A percentile compares a stretch with the other conserved stretches of the same genome.
These are phyloP conservation scores for Phytophthora parvispora DNA, from an alignment of 352 stramenopile species.

Conservation along the genomic window DNA sequence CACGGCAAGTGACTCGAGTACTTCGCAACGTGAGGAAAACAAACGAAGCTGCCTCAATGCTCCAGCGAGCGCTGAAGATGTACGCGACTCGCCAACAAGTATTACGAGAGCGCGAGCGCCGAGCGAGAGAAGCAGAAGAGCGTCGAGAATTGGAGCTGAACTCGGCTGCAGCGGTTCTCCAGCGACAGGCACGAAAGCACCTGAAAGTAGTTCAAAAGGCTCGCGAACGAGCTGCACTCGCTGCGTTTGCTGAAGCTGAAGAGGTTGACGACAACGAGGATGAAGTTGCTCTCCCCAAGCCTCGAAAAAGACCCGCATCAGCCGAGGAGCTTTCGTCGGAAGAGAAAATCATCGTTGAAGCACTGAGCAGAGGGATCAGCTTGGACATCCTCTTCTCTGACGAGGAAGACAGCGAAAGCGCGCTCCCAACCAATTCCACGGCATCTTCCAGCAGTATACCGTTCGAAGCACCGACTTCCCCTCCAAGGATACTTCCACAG, in stretches of 20 bases:
- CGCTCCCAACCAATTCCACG: conserved; percentile 11
- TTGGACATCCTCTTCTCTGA: conserved; percentile 73
- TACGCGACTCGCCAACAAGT: conserved; percentile 37
- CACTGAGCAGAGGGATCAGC: conserved; percentile 50
- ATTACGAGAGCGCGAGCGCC: conserved; percentile 26
- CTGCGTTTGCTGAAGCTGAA: conserved; percentile 27
- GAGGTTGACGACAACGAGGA: conserved; percentile 20
- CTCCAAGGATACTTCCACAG: conserved; percentile 11
- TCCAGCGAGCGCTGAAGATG: conserved; percentile 48
- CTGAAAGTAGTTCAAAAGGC: conserved; percentile 28
- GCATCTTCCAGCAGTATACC: conserved; percentile 14
- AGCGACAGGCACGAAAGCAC: conserved; percentile 54
- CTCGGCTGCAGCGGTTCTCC: conserved; percentile 53
- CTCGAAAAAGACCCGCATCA: background rate
- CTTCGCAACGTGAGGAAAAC: conserved; percentile 20
- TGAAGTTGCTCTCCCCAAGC: background rate
- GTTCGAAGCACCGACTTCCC: conserved; percentile 6
- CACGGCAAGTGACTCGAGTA: conserved; percentile 12
- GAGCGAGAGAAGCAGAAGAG: conserved; percentile 30
- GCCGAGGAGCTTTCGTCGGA: conserved; percentile 3
- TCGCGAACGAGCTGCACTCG: conserved; percentile 17
- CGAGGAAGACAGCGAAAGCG: conserved; percentile 31
- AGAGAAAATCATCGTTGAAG: conserved; percentile 22
- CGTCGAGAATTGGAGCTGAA: conserved; percentile 40
- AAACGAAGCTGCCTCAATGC: conserved; percentile 36